Evolutionary conservation across 768 basidiomycete species (phyloP).

Genomic region (Termitomyces sp.): DNA sequence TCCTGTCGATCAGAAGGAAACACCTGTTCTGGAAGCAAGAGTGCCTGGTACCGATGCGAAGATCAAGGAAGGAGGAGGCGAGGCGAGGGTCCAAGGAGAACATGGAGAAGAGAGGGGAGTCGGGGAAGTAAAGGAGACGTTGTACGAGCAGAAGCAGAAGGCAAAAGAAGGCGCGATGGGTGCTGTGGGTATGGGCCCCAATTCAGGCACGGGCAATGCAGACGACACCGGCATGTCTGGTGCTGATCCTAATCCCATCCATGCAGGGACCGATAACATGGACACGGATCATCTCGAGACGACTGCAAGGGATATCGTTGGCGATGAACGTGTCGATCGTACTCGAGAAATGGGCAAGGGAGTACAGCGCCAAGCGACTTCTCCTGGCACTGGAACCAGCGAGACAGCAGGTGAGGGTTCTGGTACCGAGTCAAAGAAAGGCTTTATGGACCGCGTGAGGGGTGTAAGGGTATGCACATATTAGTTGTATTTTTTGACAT

Average conservation of each 20-base stretch:
- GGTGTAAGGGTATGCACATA: constrained; percentile 29
- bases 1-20: constrained; percentile 22
- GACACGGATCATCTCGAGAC: constrained; percentile 4
- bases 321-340: constrained; percentile 7
- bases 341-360: constrained; percentile 13
- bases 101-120: constrained; percentile 26
- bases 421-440: constrained; percentile 24
- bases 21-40: constrained; percentile 25
- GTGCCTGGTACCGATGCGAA: constrained; percentile 26
- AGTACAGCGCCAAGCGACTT: not conserved
- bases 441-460: constrained; percentile 28
- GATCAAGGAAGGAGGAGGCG: constrained; percentile 34
- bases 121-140: constrained; percentile 19
- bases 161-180: constrained; percentile 7
- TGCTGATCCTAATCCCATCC: not conserved
- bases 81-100: constrained; percentile 23
- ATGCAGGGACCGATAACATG: not conserved
- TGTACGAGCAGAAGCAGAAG: constrained; percentile 13
- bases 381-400: not conserved
- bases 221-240: not conserved
- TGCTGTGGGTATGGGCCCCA: not conserved
- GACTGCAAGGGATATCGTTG: constrained; percentile 3
- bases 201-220: not conserved
- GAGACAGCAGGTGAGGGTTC: constrained; percentile 11
- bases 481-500: constrained; percentile 20